phyloP scores from a whole-genome alignment of 176 grass and related monocot genomes.

The Chrysopogon serrulatus region DNA sequence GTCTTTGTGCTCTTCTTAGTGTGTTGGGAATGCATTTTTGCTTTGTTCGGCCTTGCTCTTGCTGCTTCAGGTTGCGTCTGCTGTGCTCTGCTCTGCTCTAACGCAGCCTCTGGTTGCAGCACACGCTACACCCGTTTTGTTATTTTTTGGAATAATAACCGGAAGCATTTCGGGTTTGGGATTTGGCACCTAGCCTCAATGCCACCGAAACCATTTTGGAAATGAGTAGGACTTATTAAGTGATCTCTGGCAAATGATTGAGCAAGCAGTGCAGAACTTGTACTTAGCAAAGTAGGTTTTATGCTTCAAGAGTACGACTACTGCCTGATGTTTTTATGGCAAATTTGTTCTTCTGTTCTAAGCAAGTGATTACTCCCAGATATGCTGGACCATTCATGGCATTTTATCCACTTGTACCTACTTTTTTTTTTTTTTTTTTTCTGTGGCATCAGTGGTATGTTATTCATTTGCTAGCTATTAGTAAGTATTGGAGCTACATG shows the following conservation, averaged over 20 bases:
- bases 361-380: conserved; percentile 9
- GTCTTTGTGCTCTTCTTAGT: neutral
- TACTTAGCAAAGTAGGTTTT: neutral
- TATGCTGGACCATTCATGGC: conserved; percentile 18
- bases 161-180: neutral
- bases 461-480: conserved; percentile 11
- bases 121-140: neutral
- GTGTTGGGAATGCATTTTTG: neutral
- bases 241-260: conserved; percentile 7
- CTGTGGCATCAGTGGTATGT: neutral
- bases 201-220: neutral
- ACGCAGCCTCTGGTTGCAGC: conserved; percentile 3
- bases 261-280: neutral
- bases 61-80: conserved; percentile 15
- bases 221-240: neutral
- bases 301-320: neutral
- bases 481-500: neutral
- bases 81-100: conserved; percentile 7
- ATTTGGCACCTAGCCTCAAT: neutral
- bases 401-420: conserved; percentile 2
- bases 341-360: neutral
- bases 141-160: conserved; percentile 16
- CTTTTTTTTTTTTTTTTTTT: neutral
- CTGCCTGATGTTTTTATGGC: neutral
- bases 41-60: neutral